Evolutionary conservation across 2,329 filamentous ascomycete species (phyloP), one percentile per base, ranked within the genome.

Genomic region (Stemphylium lycopersici): DNA sequence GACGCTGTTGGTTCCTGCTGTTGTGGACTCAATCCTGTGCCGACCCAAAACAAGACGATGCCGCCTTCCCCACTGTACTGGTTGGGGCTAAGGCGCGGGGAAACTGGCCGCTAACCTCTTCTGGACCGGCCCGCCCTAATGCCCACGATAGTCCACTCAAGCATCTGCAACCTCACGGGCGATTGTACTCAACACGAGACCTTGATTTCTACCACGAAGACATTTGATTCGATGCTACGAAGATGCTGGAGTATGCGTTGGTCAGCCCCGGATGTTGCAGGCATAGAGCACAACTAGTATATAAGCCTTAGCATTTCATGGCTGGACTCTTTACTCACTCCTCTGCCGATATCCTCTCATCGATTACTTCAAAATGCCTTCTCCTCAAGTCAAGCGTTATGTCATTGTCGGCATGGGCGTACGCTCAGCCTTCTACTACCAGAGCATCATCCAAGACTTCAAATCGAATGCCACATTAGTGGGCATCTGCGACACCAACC

Each of bases 351-450:
- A 3, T 2, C 5, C 3, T 31, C n/a, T 3, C 33, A 11, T 4
- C 12, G 3, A 10, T 10, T 20, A 22, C 2, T 2, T 4, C 18
- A 31, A 3, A 12, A 50, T 50, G 48, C 11, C 40, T 51, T 37
- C 32, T 32, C 24, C 48, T 16, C 40, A 45, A 11, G 20, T 51
- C 40, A 68, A 68, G 44, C 54, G 49, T 33, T 85, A 86, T 61
- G 83, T 82, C 66, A 72, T 85, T 29, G 78, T 87, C 11, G 84
- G 84, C 65, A 83, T 82, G 2, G 84, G 84, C 16, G 83, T 82
- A n/a, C 81, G 84, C 12, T 80, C 84, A n/a, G 79, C 78, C 50
- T 85, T 87, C 77, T 87, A 84, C 72, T 87, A 86, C 74, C 80
- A 79, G 1, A 82, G 83, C 38, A 85, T 87, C 52, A 80, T 80